A percentile compares a stretch with the other conserved stretches of the same genome.
phyloP scores from a whole-genome alignment of 495 filamentous ascomycete genomes.

The Neurospora sp. region DNA sequence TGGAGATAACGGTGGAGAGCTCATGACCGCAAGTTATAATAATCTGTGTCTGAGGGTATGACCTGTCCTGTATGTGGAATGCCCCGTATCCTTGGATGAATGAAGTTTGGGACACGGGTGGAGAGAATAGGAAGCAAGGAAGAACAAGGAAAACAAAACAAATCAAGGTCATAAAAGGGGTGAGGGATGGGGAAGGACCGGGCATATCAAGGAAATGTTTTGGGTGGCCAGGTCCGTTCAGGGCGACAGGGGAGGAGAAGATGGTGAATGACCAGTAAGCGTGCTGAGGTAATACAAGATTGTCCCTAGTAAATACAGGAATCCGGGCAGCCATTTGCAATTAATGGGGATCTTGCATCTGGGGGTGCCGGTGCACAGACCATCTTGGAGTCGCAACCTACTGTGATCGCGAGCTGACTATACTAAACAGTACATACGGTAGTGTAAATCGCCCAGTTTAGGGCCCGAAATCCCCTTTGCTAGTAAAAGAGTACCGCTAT shows the following conservation, averaged over 20 bases:
- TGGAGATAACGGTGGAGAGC: conserved; percentile 14
- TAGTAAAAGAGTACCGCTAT: too few species aligned
- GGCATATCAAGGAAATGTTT: not conserved
- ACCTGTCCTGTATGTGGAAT: not conserved
- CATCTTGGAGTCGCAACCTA: too few species aligned
- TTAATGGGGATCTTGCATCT: too few species aligned
- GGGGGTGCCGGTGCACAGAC: too few species aligned
- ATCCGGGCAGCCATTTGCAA: too few species aligned
- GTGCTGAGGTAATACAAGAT: too few species aligned
- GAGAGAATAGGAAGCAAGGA: not conserved
- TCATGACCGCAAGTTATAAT: not conserved
- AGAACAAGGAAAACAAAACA: not conserved
- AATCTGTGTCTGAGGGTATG: not conserved
- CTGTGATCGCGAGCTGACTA: too few species aligned
- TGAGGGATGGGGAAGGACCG: not conserved
- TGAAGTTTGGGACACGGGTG: not conserved
- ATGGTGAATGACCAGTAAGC: not conserved
- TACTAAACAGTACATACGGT: too few species aligned
- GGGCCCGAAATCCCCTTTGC: too few species aligned
- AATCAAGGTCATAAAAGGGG: not conserved
- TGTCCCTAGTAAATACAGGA: too few species aligned
- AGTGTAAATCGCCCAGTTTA: too few species aligned
- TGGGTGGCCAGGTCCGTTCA: not conserved
- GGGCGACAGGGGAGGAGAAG: not conserved
- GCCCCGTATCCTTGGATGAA: not conserved